These are phyloP conservation scores for Aspergillus transmontanensis DNA, from an alignment of 2,329 filamentous ascomycete species.

Conservation along the genomic window DNA sequence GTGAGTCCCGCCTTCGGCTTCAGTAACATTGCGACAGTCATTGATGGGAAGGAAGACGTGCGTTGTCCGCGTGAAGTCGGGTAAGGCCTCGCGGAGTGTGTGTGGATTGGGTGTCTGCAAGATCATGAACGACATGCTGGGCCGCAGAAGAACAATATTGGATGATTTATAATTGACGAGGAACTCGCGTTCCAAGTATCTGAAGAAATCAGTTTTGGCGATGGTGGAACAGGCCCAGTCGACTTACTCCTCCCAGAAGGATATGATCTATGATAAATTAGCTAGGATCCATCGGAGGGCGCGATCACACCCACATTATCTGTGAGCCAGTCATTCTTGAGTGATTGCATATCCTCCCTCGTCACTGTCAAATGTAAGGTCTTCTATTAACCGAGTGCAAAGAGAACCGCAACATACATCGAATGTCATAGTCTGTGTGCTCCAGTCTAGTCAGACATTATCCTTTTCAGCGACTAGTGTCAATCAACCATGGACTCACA, in stretches of 20 bases:
- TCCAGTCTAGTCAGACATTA: slow-evolving; percentile 18
- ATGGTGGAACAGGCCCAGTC: neutral
- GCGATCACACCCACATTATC: slow-evolving; percentile 71
- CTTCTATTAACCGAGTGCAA: neutral
- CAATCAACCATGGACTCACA: slow-evolving; percentile 56
- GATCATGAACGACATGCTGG: slow-evolving; percentile 89
- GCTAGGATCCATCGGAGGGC: slow-evolving; percentile 19
- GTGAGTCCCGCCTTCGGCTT: slow-evolving; percentile 88
- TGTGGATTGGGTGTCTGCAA: slow-evolving; percentile 68
- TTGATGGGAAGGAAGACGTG: slow-evolving; percentile 97
- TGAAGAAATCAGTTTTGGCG: slow-evolving; percentile 24
- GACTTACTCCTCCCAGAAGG: slow-evolving; percentile 93
- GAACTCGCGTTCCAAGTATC: slow-evolving; percentile 86
- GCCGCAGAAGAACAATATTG: slow-evolving; percentile 85
- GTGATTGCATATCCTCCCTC: slow-evolving; percentile 81
- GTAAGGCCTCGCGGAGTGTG: slow-evolving; percentile 68
- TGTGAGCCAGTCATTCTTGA: slow-evolving; percentile 93
- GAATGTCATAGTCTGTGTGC: slow-evolving; percentile 62
- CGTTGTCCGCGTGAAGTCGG: slow-evolving; percentile 76
- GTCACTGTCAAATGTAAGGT: slow-evolving; percentile 63
- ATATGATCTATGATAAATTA: slow-evolving; percentile 69
- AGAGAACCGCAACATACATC: slow-evolving; percentile 51
- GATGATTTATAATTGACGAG: slow-evolving; percentile 78
- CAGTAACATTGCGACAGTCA: slow-evolving; percentile 73
- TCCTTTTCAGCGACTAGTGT: neutral